A percentile compares a stretch with the other conserved stretches of the same genome.
phyloP scores from a whole-genome alignment of 768 basidiomycete genomes.

The Mrakia gelida region DNA sequence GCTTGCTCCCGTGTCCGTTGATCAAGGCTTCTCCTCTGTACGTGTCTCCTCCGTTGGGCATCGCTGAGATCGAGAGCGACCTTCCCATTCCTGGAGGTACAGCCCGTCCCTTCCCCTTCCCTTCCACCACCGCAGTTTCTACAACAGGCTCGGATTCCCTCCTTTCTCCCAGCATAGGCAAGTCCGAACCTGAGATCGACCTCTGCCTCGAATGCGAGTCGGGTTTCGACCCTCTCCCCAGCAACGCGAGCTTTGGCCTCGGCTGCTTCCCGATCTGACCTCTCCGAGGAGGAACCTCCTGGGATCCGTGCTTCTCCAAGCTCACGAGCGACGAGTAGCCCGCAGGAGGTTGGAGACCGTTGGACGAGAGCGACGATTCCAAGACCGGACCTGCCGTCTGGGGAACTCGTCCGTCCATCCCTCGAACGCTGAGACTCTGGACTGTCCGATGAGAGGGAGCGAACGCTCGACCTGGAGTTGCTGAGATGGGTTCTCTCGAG shows the following conservation, averaged over 20 bases:
- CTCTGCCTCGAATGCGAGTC: conserved; percentile 14
- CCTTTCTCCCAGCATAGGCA: background rate
- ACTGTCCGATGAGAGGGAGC: conserved; percentile 23
- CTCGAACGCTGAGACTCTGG: conserved; percentile 26
- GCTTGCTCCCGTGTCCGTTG: background rate
- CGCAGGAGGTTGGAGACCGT: background rate
- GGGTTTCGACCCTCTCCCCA: background rate
- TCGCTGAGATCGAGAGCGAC: conserved; percentile 18
- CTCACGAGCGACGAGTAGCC: background rate
- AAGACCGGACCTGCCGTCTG: conserved; percentile 14
- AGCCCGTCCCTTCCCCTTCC: conserved; percentile 19
- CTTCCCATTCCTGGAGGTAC: background rate
- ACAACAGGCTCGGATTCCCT: background rate
- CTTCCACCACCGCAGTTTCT: background rate
- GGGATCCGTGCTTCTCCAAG: conserved; percentile 16
- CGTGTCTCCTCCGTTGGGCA: background rate
- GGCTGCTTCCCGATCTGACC: conserved; percentile 17
- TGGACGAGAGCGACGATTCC: background rate
- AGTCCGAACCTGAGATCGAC: conserved; percentile 11
- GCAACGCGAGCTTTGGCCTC: background rate
- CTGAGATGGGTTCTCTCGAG: background rate
- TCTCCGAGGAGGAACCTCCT: conserved; percentile 11
- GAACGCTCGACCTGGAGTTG: background rate
- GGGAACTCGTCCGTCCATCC: conserved; percentile 8
- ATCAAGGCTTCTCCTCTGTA: background rate